A percentile compares a stretch with the other conserved stretches of the same genome.
Conservation (phyloP, 495 filamentous ascomycete species). For the Podospora anserina region DNA sequence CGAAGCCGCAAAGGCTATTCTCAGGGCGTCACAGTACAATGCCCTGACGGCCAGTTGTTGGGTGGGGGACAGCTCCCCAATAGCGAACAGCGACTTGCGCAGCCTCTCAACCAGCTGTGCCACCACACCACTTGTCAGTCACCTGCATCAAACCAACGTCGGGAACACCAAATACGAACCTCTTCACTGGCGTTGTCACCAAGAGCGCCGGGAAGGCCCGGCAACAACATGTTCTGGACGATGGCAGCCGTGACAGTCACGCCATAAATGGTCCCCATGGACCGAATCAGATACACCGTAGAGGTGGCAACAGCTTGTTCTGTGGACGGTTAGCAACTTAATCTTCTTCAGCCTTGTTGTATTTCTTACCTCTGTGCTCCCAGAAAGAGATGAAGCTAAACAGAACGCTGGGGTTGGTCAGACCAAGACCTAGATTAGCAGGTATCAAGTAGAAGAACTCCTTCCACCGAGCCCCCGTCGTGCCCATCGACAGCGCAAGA, state of each 20-base stretch:
- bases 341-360: background rate
- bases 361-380: conserved; percentile 54
- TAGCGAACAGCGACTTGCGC: conserved; percentile 53
- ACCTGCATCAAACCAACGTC: background rate
- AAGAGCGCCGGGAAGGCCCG: conserved; percentile 51
- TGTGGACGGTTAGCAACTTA: conserved; percentile 26
- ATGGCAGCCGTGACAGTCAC: conserved; percentile 61
- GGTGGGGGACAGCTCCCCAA: conserved; percentile 46
- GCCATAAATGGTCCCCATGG: conserved; percentile 62
- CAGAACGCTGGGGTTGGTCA: conserved; percentile 60
- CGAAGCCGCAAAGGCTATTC: conserved; percentile 49
- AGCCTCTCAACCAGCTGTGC: conserved; percentile 50
- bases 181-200: conserved; percentile 38
- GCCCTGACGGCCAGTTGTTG: conserved; percentile 47
- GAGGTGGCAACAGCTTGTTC: conserved; percentile 66
- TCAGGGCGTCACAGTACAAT: conserved; percentile 51
- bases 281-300: conserved; percentile 62
- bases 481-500: conserved; percentile 52
- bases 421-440: conserved; percentile 61
- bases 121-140: background rate
- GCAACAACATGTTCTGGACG: conserved; percentile 59
- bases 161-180: conserved; percentile 17
- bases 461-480: conserved; percentile 56
- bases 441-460: conserved; percentile 60
- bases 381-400: conserved; percentile 64